Evolutionary conservation across 768 basidiomycete genomes (phyloP).

Genomic region (Psilocybe sp.): DNA sequence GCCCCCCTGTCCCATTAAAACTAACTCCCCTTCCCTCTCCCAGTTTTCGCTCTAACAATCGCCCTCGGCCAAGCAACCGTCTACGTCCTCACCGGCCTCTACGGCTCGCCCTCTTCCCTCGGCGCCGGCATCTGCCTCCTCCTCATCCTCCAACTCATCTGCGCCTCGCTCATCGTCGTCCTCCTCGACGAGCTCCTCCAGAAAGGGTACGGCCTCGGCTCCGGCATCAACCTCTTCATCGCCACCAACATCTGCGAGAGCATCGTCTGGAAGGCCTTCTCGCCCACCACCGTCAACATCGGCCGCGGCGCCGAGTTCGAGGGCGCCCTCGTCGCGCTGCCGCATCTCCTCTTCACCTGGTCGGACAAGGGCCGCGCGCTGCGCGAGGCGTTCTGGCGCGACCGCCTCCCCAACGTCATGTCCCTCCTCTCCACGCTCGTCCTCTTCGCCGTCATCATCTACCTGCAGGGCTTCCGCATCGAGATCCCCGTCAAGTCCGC

Average conservation of each 20-base stretch:
- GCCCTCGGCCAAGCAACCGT: slow-evolving; percentile 95
- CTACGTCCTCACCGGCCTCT: slow-evolving; percentile 95
- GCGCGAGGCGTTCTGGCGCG: slow-evolving; percentile 97
- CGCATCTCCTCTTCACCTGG: slow-evolving; percentile 98
- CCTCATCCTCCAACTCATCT: slow-evolving; percentile 93
- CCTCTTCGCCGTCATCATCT: slow-evolving; percentile 95
- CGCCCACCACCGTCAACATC: slow-evolving; percentile 96
- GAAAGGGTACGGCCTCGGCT: slow-evolving; percentile 98
- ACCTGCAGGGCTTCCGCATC: slow-evolving; percentile 97
- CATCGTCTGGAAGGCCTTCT: slow-evolving; percentile 99
- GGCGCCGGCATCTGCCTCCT: slow-evolving; percentile 97
- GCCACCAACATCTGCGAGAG: slow-evolving; percentile 99
- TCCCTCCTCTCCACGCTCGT: slow-evolving; percentile 89
- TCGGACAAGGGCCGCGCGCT: slow-evolving; percentile 97
- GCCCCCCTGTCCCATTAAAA: too few relatives aligned
- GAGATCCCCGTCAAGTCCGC: slow-evolving; percentile 98
- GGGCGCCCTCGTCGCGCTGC: slow-evolving; percentile 91
- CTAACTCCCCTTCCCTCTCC: not conserved
- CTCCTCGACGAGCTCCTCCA: slow-evolving; percentile 98
- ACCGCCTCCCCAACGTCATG: slow-evolving; percentile 96
- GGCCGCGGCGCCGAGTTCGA: slow-evolving; percentile 98
- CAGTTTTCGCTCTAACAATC: slow-evolving; percentile 97
- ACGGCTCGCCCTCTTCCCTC: slow-evolving; percentile 89
- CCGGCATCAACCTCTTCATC: slow-evolving; percentile 98
- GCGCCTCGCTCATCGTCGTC: slow-evolving; percentile 93